Evolutionary conservation across 768 basidiomycete genomes (phyloP), one percentile per base, ranked within the genome.

Genomic region (Leccinum broughii): DNA sequence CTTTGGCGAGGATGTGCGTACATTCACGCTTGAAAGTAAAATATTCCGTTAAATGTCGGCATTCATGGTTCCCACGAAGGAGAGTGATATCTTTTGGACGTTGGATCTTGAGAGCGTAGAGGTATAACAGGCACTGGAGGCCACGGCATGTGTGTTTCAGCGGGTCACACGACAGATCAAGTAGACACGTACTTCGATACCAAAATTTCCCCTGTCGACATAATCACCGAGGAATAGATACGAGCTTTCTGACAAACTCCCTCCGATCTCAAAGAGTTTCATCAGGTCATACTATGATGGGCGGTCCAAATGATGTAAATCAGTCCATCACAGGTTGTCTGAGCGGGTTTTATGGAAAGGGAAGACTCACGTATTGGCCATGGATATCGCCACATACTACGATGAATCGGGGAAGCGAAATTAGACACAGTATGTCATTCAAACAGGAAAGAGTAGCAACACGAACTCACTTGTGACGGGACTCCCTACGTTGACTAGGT

Each of bases 11-110:
- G 28, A 64, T 34, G 52, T 34, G 75, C 87, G 76, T 67, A 95
- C 90, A 90, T 89, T 98, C 96, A 63, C 93, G 89, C 78, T 94
- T 95, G 80, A 98, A 98, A 9, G 96, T 98, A 71, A 98, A 98
- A 74, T 95, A 97, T 76, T 95, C 94, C 2, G 96, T 98, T 51
- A 98, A 80, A 77, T 98, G 95, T 39, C 89, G 85, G 72, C 96
- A 98, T 80, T 98, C 96, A 77, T 98, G 96, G 72, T 98, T 98
- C 9, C 96, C 96, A 52, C 96, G 87, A 37, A 98, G 81, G 34
- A 98, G 81, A 60, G 86, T 85, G 50, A 98, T 78, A 37, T 88
- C 89, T 62, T 82, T 83, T 4, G 96, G 96, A 67, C 89, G 89
- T 81, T 88, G 88, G 50, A 98, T 86, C 78, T 98, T 98, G 76